phyloP scores from a whole-genome alignment of 495 filamentous ascomycete genomes.

The Aspergillus mulundensis region DNA sequence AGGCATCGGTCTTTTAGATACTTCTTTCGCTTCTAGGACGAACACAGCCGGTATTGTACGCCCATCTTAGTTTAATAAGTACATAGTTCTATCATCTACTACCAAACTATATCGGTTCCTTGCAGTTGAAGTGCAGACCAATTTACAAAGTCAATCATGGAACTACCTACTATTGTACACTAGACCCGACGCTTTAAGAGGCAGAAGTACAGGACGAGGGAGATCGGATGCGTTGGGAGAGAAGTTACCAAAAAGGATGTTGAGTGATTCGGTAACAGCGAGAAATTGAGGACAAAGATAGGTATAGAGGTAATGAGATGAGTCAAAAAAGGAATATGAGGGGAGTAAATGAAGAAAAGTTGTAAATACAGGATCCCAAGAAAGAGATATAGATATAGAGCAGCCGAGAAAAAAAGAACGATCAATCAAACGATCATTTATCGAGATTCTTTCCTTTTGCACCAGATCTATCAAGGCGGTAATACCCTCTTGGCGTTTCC shows the following conservation, averaged over 20 bases:
- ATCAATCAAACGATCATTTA: not conserved
- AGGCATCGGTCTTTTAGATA: not conserved
- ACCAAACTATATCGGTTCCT: conserved; percentile 6
- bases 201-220: conserved; percentile 2
- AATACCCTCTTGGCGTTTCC: conserved; percentile 42
- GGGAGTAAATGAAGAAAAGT: conserved; percentile 12
- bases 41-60: not conserved
- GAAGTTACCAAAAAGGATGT: conserved; percentile 22
- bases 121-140: conserved; percentile 1
- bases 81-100: not conserved
- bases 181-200: conserved; percentile 15
- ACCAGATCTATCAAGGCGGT: conserved; percentile 22
- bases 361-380: not conserved
- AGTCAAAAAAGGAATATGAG: not conserved
- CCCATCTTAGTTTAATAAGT: not conserved
- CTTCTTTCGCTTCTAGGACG: not conserved
- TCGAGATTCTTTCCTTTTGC: not conserved
- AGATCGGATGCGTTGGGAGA: conserved; percentile 9
- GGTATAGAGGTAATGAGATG: conserved; percentile 12
- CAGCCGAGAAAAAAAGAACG: not conserved
- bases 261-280: conserved; percentile 17
- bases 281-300: conserved; percentile 18
- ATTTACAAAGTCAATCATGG: conserved; percentile 6
- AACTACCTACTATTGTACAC: conserved; percentile 23
- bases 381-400: conserved; percentile 2